These are phyloP conservation scores for Penicillium argentinense DNA, from an alignment of 495 filamentous ascomycete genomes.

Conservation along the genomic window DNA sequence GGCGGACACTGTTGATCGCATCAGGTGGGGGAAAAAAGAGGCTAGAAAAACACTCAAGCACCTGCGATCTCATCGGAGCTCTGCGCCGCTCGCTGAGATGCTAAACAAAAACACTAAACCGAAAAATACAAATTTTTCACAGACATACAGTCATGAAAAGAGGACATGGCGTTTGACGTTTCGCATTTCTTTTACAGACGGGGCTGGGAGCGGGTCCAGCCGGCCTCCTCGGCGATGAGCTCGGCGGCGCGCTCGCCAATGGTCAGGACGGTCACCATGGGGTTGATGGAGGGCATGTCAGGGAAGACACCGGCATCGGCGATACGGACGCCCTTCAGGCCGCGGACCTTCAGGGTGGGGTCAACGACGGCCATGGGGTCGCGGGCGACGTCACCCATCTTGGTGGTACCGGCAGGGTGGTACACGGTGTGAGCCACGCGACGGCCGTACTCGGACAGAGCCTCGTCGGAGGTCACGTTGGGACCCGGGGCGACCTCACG, in stretches of 20 bases:
- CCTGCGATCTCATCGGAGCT: slow-evolving; percentile 7
- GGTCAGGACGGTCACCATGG: slow-evolving; percentile 65
- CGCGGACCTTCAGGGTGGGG: slow-evolving; percentile 53
- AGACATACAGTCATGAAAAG: slow-evolving; percentile 1
- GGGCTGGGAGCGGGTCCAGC: slow-evolving; percentile 56
- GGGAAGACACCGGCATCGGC: slow-evolving; percentile 70
- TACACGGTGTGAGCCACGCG: slow-evolving; percentile 81
- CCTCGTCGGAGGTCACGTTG: slow-evolving; percentile 65
- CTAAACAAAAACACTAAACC: slow-evolving; percentile 16
- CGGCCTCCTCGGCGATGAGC: slow-evolving; percentile 60
- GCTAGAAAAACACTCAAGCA: too few species aligned
- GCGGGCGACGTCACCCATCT: slow-evolving; percentile 70
- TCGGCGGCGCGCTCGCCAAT: slow-evolving; percentile 66
- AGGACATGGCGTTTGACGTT: neutral
- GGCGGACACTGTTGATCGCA: too few species aligned
- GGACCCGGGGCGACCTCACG: slow-evolving; percentile 77
- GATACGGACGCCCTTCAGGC: slow-evolving; percentile 58
- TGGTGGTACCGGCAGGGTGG: slow-evolving; percentile 82
- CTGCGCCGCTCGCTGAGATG: slow-evolving; percentile 27
- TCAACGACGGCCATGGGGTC: slow-evolving; percentile 70
- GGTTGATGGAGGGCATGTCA: slow-evolving; percentile 65
- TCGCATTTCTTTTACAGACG: slow-evolving; percentile 31
- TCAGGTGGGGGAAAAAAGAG: too few species aligned
- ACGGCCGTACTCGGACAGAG: slow-evolving; percentile 70
- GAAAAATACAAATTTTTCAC: slow-evolving; percentile 14